Base-by-base conservation (phyloP, 306 rosid species). In the Betula pendula region DNA sequence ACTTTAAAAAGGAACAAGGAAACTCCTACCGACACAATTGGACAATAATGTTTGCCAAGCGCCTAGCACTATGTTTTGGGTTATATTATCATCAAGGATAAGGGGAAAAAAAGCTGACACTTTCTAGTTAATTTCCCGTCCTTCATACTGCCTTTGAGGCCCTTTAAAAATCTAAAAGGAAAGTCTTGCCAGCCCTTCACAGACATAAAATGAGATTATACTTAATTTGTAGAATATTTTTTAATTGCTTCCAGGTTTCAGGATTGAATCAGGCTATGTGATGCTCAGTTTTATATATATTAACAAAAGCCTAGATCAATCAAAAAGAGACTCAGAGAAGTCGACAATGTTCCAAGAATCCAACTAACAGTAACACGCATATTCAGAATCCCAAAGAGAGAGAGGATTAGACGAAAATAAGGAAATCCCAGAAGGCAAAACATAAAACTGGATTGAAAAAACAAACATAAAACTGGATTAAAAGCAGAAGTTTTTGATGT, bases 341-440 rank as follows among this genome's bases (percentile, higher is more conserved):
- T 50, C 1, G 56, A 50, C n/a, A 50, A n/a, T n/a, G 3, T 15
- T 19, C 56, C 56, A 50, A 50, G 2, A 50, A 50, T 17, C 8
- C 22, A 50, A 50, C 8, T 6, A 50, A 50, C 56, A 4, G 24
- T 4, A 50, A 15, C 20, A 50, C 12, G 56, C n/a, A n/a, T 31
- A 31, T 31, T 31, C 35, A 31, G 40, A 35, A 35, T 35, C 40
- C 40, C 3, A n/a, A n/a, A 35, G n/a, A 13, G 16, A 16, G 22
- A 14, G 62, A 59, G 52, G 43, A 38, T 62, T 9, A 55, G 15
- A 79, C 51, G 19, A 53, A 71, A 79, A 68, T 6, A 78, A 80
- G 83, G 75, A 3, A 75, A 52, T 65, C 81, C 86, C 78, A 86
- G 58, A 75, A 22, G 20, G 31, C 76, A 77, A 81, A 80, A 79